Base-by-base conservation (phyloP, 305 asterid species). In the Withania somnifera region DNA sequence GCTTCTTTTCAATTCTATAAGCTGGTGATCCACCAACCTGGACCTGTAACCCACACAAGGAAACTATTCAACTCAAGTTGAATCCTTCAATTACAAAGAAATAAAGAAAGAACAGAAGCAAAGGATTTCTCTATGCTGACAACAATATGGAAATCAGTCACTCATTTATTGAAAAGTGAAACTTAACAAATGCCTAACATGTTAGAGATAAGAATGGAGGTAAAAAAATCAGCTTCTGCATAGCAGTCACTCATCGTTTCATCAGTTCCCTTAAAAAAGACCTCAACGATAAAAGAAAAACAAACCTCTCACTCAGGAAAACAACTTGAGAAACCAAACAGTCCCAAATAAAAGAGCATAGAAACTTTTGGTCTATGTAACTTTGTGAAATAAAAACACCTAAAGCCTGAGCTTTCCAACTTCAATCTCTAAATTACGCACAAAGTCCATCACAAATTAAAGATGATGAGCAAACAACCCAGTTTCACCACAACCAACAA, bases 21-120 rank as follows among this genome's bases (percentile, higher is more conserved):
- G 85, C 57, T 22, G 98, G 98, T 8, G 98, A 95, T 82, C 93
- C 94, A 77, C 97, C 98, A 83, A 95, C 94, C 89, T 93, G 97
- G 61, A 95, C 97, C 98, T 95, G 88, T 83, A 78, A 38, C 9
- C 17, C 54, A 28, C 28, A 40, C 69, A 60, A 47, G n/a, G 42
- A 79, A 5, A 79, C 71, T 13, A 20, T 42, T 82, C 60, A 73
- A 26, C 79, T 47, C 15, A 73, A 73, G 14, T 28, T 73, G 24
- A 24, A 73, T 73, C 40, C 26, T 73, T 71, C 60, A 73, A 15
- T 73, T 26, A 26, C 14, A 26, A 9, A 61, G 13, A 2, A 4
- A 73, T 47, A 26, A 47, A 8, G 26, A 24, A 73, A 26, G 26
- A 73, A 8, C 47, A 47, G 79, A 42, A 47, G 20, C 79, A 47